Percentiles rank a stretch among this genome's conserved stretches.
Conservation (phyloP, 2,329 filamentous ascomycete species). For the Aspergillus fijiensis region DNA sequence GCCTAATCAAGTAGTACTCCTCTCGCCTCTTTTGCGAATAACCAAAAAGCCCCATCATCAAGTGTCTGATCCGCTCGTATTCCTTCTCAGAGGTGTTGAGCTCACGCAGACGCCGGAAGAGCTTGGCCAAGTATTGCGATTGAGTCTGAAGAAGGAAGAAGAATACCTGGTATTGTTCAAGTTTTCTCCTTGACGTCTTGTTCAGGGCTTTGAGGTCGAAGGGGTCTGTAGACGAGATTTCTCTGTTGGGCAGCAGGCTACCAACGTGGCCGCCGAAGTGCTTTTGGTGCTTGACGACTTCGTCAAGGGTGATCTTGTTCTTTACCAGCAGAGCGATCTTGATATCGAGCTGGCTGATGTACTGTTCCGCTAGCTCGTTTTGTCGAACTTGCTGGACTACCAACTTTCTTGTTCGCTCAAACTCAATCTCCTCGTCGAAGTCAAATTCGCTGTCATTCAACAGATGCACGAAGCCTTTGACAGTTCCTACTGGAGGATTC, state of each 20-base stretch:
- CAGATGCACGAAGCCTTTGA: slow-evolving; percentile 97
- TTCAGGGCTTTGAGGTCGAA: slow-evolving; percentile 97
- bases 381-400: slow-evolving; percentile 96
- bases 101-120: slow-evolving; percentile 82
- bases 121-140: slow-evolving; percentile 84
- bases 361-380: slow-evolving; percentile 95
- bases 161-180: slow-evolving; percentile 94
- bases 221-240: slow-evolving; percentile 83
- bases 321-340: slow-evolving; percentile 98
- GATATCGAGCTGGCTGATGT: slow-evolving; percentile 97
- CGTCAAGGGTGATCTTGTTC: slow-evolving; percentile 98
- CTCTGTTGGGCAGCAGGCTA: slow-evolving; percentile 80
- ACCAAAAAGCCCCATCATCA: slow-evolving; percentile 95
- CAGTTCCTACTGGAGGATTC: slow-evolving; percentile 92
- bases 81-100: slow-evolving; percentile 86
- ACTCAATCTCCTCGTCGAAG: slow-evolving; percentile 97
- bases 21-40: slow-evolving; percentile 96
- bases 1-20: slow-evolving; percentile 92
- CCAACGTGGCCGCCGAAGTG: slow-evolving; percentile 91
- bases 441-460: slow-evolving; percentile 98
- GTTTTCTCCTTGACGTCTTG: slow-evolving; percentile 91
- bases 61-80: slow-evolving; percentile 83
- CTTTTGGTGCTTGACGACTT: slow-evolving; percentile 94
- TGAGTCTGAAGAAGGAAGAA: slow-evolving; percentile 98
- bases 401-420: slow-evolving; percentile 89